These are phyloP conservation scores for Exophiala alcalophila DNA, from an alignment of 2,329 filamentous ascomycete species.

Conservation along the genomic window DNA sequence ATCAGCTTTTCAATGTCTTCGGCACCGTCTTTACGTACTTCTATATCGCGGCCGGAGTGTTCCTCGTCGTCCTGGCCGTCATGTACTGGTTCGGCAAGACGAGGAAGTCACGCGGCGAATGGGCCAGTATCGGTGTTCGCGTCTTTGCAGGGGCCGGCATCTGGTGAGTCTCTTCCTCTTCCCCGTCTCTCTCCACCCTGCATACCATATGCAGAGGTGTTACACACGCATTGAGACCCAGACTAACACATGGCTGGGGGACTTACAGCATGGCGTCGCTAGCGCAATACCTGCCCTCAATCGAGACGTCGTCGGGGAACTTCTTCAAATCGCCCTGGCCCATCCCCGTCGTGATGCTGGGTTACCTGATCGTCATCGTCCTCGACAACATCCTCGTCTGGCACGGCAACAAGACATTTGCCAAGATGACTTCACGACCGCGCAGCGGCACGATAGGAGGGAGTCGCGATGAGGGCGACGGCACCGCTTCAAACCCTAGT, in stretches of 20 bases:
- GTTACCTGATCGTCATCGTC: conserved; percentile 8
- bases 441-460: too few species aligned
- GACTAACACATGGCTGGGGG: too few species aligned
- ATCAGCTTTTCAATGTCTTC: not conserved
- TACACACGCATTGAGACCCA: too few species aligned
- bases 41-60: conserved; percentile 10
- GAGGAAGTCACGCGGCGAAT: conserved; percentile 27
- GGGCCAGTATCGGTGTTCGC: conserved; percentile 1
- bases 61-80: conserved; percentile 11
- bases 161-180: conserved; percentile 1
- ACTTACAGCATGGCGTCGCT: not conserved
- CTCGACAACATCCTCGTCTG: conserved; percentile 12
- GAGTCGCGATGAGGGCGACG: too few species aligned
- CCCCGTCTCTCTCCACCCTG: not conserved
- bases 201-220: not conserved
- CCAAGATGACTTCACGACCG: too few species aligned
- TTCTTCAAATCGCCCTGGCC: conserved; percentile 4
- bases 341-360: conserved; percentile 5
- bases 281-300: not conserved
- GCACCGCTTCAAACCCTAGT: too few species aligned
- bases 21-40: conserved; percentile 13
- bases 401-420: conserved; percentile 2
- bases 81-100: conserved; percentile 28
- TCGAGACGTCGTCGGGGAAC: not conserved
- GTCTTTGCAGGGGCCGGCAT: conserved; percentile 1